These are phyloP conservation scores for Phaffomyces antillensis DNA, from an alignment of 805 yeast species.

Conservation along the genomic window DNA sequence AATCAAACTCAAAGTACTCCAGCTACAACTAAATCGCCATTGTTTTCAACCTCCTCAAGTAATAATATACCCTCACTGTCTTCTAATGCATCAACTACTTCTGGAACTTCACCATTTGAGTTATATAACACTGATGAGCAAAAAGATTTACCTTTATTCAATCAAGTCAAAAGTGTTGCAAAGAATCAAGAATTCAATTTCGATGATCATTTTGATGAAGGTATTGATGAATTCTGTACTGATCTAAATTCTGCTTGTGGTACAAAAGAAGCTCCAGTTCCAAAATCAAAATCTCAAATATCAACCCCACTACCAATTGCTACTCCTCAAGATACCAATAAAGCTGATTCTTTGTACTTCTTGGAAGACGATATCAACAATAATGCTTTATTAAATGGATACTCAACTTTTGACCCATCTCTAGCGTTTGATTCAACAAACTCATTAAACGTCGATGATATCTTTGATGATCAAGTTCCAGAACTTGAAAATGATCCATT, in stretches of 20 bases:
- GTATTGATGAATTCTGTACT: constrained; percentile 68
- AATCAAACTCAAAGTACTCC: not conserved
- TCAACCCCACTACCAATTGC: constrained; percentile 5
- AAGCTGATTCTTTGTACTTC: constrained; percentile 38
- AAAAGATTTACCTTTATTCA: constrained; percentile 17
- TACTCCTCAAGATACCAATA: constrained; percentile 1
- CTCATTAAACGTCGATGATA: constrained; percentile 4
- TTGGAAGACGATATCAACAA: constrained; percentile 26
- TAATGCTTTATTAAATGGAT: constrained; percentile 7
- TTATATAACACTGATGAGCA: constrained; percentile 20
- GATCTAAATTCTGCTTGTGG: constrained; percentile 81
- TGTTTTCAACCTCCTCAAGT: constrained; percentile 4
- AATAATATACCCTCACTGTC: constrained; percentile 19
- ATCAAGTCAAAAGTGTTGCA: constrained; percentile 9
- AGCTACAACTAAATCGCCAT: constrained; percentile 5
- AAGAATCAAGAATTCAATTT: constrained; percentile 27
- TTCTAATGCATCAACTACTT: constrained; percentile 22
- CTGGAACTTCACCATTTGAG: constrained; percentile 24
- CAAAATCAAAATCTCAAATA: constrained; percentile 28
- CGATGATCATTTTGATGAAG: constrained; percentile 52
- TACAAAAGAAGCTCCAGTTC: constrained; percentile 58
- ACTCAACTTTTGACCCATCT: constrained; percentile 42
- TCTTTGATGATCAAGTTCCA: constrained; percentile 7
- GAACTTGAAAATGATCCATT: constrained; percentile 29
- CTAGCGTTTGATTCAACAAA: constrained; percentile 35